These are phyloP conservation scores for Solanum acaule DNA, from an alignment of 257 asterid species.

Conservation along the genomic window DNA sequence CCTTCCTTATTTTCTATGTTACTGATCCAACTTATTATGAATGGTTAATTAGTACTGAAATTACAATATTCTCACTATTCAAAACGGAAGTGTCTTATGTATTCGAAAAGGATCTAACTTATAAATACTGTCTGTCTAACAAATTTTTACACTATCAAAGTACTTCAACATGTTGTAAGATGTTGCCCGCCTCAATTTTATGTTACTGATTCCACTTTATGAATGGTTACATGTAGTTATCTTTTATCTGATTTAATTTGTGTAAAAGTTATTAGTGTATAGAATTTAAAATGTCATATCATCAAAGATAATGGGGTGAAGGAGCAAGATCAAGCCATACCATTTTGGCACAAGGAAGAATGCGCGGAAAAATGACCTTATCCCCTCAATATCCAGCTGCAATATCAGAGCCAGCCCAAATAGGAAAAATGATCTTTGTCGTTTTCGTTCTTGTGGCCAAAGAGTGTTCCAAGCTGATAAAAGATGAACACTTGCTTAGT, in stretches of 20 bases:
- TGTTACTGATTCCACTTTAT: too few relatives aligned
- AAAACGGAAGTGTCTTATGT: neutral
- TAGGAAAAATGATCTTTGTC: constrained; percentile 91
- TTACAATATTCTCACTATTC: neutral
- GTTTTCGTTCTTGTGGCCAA: constrained; percentile 93
- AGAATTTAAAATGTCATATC: neutral
- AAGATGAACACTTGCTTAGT: neutral
- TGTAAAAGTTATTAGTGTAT: neutral
- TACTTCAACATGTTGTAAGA: too few relatives aligned
- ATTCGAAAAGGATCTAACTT: too few relatives aligned
- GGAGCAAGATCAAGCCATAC: constrained; percentile 23
- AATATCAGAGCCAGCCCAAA: constrained; percentile 93
- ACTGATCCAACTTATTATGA: too few relatives aligned
- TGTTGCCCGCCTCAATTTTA: too few relatives aligned
- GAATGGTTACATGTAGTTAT: too few relatives aligned
- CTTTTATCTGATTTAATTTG: neutral
- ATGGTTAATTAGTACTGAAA: neutral
- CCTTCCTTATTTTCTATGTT: too few relatives aligned
- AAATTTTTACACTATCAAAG: too few relatives aligned
- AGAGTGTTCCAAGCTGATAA: constrained; percentile 90
- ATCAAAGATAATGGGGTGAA: neutral
- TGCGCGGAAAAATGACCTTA: constrained; percentile 72
- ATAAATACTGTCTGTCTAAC: too few relatives aligned
- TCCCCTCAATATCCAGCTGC: constrained; percentile 82
- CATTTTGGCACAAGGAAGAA: constrained; percentile 87